Percentiles rank a stretch among this genome's conserved stretches.
phyloP scores from a whole-genome alignment of 148 eudicot genomes.

The Nyssa sinensis region DNA sequence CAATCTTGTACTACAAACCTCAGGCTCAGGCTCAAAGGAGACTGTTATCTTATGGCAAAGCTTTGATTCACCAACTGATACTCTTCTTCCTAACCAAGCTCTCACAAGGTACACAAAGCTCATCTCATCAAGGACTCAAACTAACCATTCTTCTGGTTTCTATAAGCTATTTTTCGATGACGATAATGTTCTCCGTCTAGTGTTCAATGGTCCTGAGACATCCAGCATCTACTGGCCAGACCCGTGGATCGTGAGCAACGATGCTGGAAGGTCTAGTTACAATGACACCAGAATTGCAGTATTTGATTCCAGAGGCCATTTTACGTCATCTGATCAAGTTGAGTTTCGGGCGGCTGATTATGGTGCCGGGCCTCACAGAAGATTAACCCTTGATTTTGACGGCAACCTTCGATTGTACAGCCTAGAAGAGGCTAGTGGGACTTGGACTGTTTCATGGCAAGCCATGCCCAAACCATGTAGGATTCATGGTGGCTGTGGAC shows the following conservation, averaged over 20 bases:
- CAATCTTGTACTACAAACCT: background rate
- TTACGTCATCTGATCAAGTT: conserved; percentile 13
- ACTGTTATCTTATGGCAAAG: background rate
- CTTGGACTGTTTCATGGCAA: conserved; percentile 5
- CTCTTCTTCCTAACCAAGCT: conserved; percentile 35
- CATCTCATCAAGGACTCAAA: conserved; percentile 20
- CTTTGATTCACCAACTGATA: conserved; percentile 21
- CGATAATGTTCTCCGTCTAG: conserved; percentile 18
- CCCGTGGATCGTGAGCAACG: background rate
- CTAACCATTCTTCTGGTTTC: conserved; percentile 19
- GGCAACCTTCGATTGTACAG: conserved; percentile 19
- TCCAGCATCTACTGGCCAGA: conserved; percentile 26
- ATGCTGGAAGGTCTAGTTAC: conserved; percentile 7
- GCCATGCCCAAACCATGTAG: background rate
- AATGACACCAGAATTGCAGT: conserved; percentile 16
- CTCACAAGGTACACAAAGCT: conserved; percentile 19
- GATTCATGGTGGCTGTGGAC: background rate
- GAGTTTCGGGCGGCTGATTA: conserved; percentile 6
- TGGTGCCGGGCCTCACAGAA: conserved; percentile 14
- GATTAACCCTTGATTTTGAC: conserved; percentile 20
- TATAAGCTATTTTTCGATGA: conserved; percentile 23
- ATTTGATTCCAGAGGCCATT: conserved; percentile 12
- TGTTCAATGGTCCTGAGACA: conserved; percentile 19
- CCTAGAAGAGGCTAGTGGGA: background rate
- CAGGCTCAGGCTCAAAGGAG: no score